Percentiles rank a stretch among this genome's conserved stretches.
Evolutionary conservation across 192 early-diverging fungal genomes (phyloP).

Genomic region (Rhizoclosmatium sp.): DNA sequence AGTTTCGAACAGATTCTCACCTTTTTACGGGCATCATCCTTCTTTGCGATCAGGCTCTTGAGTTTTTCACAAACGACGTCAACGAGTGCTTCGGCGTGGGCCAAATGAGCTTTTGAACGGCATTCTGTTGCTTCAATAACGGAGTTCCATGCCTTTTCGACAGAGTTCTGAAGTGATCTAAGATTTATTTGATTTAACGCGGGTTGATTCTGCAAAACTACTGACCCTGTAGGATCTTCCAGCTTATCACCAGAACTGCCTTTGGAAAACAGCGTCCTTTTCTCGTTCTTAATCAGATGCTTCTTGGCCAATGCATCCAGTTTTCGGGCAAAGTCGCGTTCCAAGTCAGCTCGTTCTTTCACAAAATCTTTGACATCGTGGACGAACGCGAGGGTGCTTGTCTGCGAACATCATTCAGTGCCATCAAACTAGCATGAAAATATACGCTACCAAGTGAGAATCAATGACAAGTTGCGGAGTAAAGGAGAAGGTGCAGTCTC

Average conservation of each 20-base stretch:
- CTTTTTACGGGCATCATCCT: conserved; percentile 78
- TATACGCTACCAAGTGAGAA: conserved; percentile 17
- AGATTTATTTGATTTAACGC: not conserved
- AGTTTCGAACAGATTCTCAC: conserved; percentile 38
- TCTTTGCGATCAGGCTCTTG: conserved; percentile 60
- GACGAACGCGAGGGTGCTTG: conserved; percentile 65
- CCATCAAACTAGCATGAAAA: not conserved
- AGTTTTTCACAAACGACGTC: conserved; percentile 60
- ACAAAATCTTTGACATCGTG: conserved; percentile 75
- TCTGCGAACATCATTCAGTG: conserved; percentile 5
- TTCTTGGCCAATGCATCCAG: conserved; percentile 70
- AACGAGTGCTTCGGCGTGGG: conserved; percentile 62
- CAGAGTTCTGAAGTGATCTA: conserved; percentile 51
- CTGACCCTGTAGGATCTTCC: conserved; percentile 9
- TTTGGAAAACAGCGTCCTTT: conserved; percentile 13
- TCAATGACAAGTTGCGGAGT: conserved; percentile 34
- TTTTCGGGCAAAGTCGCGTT: conserved; percentile 74
- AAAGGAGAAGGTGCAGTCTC: conserved; percentile 28
- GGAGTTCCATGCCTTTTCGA: conserved; percentile 63
- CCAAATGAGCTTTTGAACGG: conserved; percentile 55
- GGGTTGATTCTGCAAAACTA: not conserved
- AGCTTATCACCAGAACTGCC: not conserved
- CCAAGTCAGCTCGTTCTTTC: conserved; percentile 72
- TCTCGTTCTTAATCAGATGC: conserved; percentile 49
- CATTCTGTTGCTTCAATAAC: conserved; percentile 66